Evolutionary conservation across 2,329 filamentous ascomycete genomes (phyloP).

Genomic region (Hypoxylon rubiginosum): DNA sequence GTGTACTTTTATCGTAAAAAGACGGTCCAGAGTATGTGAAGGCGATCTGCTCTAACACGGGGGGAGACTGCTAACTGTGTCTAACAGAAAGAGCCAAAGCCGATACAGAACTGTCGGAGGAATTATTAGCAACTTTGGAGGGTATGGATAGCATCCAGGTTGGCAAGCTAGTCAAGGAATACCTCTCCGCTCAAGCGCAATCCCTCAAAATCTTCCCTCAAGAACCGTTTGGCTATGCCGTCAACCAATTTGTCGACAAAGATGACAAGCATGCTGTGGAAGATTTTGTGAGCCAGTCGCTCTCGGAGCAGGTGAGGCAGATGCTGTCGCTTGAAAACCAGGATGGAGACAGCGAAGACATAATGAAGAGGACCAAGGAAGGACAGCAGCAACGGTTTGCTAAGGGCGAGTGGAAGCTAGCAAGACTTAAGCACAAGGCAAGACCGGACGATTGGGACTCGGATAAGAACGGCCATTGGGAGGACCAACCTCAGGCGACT

Average conservation of each 20-base stretch:
- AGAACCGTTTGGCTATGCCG: slow-evolving; percentile 91
- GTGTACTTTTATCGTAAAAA: slow-evolving; percentile 95
- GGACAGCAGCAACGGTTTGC: slow-evolving; percentile 79
- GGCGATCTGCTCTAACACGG: background rate
- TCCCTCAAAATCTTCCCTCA: slow-evolving; percentile 93
- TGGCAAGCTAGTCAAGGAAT: slow-evolving; percentile 88
- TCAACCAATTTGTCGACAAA: slow-evolving; percentile 93
- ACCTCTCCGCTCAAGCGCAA: slow-evolving; percentile 86
- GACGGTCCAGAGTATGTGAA: slow-evolving; percentile 63
- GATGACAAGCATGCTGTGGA: slow-evolving; percentile 95
- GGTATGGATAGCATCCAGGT: slow-evolving; percentile 84
- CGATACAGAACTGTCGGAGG: slow-evolving; percentile 71
- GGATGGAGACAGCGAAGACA: slow-evolving; percentile 77
- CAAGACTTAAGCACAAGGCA: slow-evolving; percentile 73
- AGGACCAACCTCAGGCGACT: slow-evolving; percentile 78
- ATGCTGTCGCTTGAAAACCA: slow-evolving; percentile 75
- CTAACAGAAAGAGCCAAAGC: slow-evolving; percentile 56
- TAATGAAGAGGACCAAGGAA: slow-evolving; percentile 79
- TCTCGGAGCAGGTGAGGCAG: slow-evolving; percentile 77
- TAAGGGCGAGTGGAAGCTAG: slow-evolving; percentile 70
- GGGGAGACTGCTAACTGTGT: slow-evolving; percentile 30
- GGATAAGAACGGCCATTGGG: slow-evolving; percentile 90
- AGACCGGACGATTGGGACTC: slow-evolving; percentile 88
- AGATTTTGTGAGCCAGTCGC: slow-evolving; percentile 79
- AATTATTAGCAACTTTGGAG: slow-evolving; percentile 71